Evolutionary conservation across 2,329 filamentous ascomycete species (phyloP).

Genomic region (Corniculantispora saksenae): DNA sequence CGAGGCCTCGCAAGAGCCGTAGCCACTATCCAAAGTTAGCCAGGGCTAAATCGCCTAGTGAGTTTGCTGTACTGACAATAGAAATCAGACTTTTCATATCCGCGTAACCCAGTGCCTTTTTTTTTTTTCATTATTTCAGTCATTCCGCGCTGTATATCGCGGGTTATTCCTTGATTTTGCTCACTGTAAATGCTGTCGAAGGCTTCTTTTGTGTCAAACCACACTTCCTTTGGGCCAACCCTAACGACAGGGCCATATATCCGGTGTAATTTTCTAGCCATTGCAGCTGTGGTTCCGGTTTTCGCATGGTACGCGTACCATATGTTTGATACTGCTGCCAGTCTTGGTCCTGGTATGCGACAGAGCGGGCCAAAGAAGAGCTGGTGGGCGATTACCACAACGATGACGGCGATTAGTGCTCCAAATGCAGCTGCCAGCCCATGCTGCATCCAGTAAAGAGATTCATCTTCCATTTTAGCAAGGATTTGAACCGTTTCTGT

Average conservation of each 20-base stretch:
- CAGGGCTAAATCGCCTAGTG: too few relatives aligned
- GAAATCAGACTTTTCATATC: constrained; percentile 54
- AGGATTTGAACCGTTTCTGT: too few relatives aligned
- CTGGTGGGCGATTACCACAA: constrained; percentile 35
- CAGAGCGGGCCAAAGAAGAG: constrained; percentile 47
- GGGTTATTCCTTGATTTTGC: too few relatives aligned
- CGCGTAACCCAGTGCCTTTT: constrained; percentile 44
- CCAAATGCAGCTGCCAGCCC: not conserved
- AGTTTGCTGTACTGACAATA: constrained; percentile 42
- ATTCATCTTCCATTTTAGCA: too few relatives aligned
- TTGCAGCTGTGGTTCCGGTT: constrained; percentile 41
- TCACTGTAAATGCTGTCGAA: constrained; percentile 51
- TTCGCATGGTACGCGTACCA: constrained; percentile 51
- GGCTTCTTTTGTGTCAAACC: constrained; percentile 50
- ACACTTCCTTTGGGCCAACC: constrained; percentile 55
- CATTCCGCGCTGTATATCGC: not conserved
- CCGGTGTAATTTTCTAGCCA: constrained; percentile 47
- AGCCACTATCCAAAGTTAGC: constrained; percentile 37
- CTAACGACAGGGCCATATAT: constrained; percentile 53
- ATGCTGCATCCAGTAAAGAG: not conserved
- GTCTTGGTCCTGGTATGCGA: constrained; percentile 46
- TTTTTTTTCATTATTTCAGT: not conserved
- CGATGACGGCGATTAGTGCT: not conserved
- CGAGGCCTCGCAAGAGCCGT: constrained; percentile 46
- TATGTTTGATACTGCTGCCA: constrained; percentile 48